phyloP scores from a whole-genome alignment of 331 rosid genomes.

The Stylosanthes scabra region DNA sequence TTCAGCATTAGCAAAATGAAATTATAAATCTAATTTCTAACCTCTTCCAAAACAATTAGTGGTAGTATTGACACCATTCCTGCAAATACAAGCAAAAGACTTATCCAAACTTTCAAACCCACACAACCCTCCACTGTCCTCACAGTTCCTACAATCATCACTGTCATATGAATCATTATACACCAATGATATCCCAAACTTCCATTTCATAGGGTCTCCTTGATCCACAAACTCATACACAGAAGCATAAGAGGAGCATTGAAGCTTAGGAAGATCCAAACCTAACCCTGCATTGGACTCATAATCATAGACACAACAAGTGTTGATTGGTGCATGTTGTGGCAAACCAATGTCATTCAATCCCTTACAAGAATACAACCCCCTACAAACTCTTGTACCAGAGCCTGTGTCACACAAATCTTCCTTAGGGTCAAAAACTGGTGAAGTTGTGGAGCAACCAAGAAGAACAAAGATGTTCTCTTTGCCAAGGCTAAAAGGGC shows the following conservation, averaged over 20 bases:
- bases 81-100: slow-evolving; percentile 55
- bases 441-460: slow-evolving; percentile 64
- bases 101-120: slow-evolving; percentile 50
- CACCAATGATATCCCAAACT: slow-evolving; percentile 51
- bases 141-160: slow-evolving; percentile 48
- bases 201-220: slow-evolving; percentile 65
- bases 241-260: slow-evolving; percentile 55
- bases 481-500: slow-evolving; percentile 48
- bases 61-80: slow-evolving; percentile 47
- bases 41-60: slow-evolving; percentile 51
- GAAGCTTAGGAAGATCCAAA: slow-evolving; percentile 59
- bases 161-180: slow-evolving; percentile 55
- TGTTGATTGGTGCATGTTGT: slow-evolving; percentile 48
- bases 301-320: slow-evolving; percentile 60
- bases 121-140: slow-evolving; percentile 50
- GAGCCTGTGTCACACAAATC: slow-evolving; percentile 59
- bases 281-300: slow-evolving; percentile 17
- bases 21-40: slow-evolving; percentile 12
- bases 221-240: slow-evolving; percentile 55
- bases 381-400: slow-evolving; percentile 50
- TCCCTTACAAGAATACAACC: slow-evolving; percentile 56
- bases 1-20: neutral
- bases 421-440: slow-evolving; percentile 50
- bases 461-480: slow-evolving; percentile 56
- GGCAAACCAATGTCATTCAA: slow-evolving; percentile 51